Base-by-base conservation (phyloP, 768 basidiomycete genomes). In the Auricularia auricula-judae region DNA sequence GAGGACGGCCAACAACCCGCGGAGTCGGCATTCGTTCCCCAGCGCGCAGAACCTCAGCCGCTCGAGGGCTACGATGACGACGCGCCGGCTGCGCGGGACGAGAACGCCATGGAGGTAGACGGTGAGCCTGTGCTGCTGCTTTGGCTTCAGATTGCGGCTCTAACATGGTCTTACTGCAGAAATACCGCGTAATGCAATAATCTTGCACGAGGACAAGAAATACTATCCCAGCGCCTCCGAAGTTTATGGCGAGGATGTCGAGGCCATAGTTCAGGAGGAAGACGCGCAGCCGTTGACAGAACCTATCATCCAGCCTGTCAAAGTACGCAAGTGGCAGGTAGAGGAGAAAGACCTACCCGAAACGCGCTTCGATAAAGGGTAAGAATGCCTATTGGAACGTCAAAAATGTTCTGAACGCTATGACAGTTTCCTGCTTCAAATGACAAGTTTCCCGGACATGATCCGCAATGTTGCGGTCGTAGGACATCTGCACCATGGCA, bases 321-420 rank as follows among this genome's bases (percentile, higher is more conserved):
- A 98, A 78, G 87, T 93, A 61, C 83, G 94, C 66, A 93, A 88
- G 81, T 99, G 96, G 89, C 84, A 86, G 0, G 86, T 98, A 5
- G 93, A 96, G 72, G 93, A 97, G 77, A 96, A 96, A 76, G 89
- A 88, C 68, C 87, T 97, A 82, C 96, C 95, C 33, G 87, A 92
- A 74, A 98, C 95, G 66, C 86, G 97, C n/a, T 99, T 90, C 75
- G 95, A 98, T 78, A 94, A 95, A 78, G 87, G 90, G 93, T 97
- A 73, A 70, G 89, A 73, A 5, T 29, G 56, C 29, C 23, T 35
- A 4, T 51, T 18, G 11, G 11, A 36, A 4, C n/a, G 18, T 34
- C 2, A 33, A 18, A 21, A 8, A 14, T n/a, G 23, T 3, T 16
- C 44, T 18, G 7, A 29, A 23, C 43, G 5, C 35, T 23, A 16